Base-by-base conservation (phyloP, 169 alveolate genomes). In the Toxoplasma gondii region DNA sequence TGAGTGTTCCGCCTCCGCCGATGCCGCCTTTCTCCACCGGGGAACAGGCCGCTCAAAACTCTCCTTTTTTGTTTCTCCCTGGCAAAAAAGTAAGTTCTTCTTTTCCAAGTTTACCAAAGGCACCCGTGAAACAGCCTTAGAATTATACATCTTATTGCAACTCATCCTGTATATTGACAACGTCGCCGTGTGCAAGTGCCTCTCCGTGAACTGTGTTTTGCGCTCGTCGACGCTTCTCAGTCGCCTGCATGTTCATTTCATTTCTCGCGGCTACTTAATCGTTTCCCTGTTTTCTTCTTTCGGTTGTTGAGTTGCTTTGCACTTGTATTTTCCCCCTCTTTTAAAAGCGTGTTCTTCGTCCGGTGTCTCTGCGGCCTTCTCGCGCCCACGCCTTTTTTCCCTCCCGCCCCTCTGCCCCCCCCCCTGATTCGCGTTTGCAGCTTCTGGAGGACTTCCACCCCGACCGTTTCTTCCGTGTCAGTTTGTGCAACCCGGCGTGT, bases 1-100 rank as follows among this genome's bases (percentile, higher is more conserved):
- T 92, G 53, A 67, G 90, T 45, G 88, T 86, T 27, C 95, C 95
- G 45, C 92, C 92, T 0, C 86, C 95, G 22, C 95, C 95, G 29
- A 67, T 92, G 86, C 86, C 86, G 39, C 34, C 74, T 7, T 19
- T 31, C 29, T 31, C 5, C 44, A 78, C 49, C 43, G 49, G 45
- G 43, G 86, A 78, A 38, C 22, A 36, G 39, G 83, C 83, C 86
- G 86, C 44, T 1, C 7, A 19, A 78, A 16, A 41, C n/a, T n/a
- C 45, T 7, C 86, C 39, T 9, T 45, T 78, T 17, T 27, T 78
- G 39, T 78, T 78, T n/a, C 86, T 78, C 29, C 86, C 45, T 27
- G 39, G 86, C 29, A 78, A 10, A 78, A 78, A 19, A n/a, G 86
- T 78, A 38, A 9, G 38, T 29, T 69, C 19, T 12, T 69, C 43